These are phyloP conservation scores for Plectosphaerella sp. DNA, from an alignment of 2,329 filamentous ascomycete genomes.

Conservation along the genomic window DNA sequence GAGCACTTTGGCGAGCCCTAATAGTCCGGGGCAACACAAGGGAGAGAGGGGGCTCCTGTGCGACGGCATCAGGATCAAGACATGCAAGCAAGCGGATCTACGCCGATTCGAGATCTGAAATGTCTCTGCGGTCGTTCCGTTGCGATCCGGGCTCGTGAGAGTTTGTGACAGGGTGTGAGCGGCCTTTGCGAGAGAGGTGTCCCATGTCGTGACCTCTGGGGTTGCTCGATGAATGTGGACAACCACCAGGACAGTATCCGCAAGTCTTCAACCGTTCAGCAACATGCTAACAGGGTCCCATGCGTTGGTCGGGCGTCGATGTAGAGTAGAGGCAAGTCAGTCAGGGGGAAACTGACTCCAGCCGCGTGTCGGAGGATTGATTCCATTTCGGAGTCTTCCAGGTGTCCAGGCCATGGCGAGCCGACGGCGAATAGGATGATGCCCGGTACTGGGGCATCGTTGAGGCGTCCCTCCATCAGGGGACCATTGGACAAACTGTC, in stretches of 20 bases:
- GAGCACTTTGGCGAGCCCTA: background rate
- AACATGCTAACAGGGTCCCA: too few species aligned
- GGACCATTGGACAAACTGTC: background rate
- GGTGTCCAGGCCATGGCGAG: background rate
- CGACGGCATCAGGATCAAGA: slow-evolving; percentile 10
- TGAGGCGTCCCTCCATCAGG: background rate
- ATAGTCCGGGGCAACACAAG: background rate
- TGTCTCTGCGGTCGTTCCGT: slow-evolving; percentile 3
- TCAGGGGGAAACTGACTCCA: too few species aligned
- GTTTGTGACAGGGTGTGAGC: background rate
- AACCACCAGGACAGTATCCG: too few species aligned
- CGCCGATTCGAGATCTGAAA: slow-evolving; percentile 19
- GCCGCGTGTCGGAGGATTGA: too few species aligned
- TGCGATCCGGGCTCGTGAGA: background rate
- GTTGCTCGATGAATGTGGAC: too few species aligned
- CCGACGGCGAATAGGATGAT: background rate
- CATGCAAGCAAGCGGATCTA: slow-evolving; percentile 15
- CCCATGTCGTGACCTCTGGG: too few species aligned
- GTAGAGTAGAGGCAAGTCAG: too few species aligned
- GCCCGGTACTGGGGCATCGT: background rate
- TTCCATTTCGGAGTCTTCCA: background rate
- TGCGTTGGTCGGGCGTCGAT: too few species aligned
- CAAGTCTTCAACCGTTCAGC: too few species aligned
- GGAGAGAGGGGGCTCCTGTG: slow-evolving; percentile 2
- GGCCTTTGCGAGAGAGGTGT: too few species aligned